Evolutionary conservation across 2,329 filamentous ascomycete species (phyloP).

Genomic region (Cytospora mali): DNA sequence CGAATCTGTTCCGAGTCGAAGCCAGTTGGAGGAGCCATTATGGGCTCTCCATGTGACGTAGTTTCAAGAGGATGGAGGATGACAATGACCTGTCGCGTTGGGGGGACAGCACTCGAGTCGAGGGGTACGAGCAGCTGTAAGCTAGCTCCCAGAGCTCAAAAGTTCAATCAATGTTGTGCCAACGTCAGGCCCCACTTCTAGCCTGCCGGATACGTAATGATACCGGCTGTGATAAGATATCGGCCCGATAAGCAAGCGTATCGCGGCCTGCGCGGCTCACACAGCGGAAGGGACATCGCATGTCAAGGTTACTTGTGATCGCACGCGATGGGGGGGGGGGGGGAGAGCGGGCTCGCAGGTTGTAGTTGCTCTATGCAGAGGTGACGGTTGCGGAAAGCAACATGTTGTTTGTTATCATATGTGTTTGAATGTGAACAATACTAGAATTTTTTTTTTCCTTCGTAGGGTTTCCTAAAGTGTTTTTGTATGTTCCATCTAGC

Average conservation of each 20-base stretch:
- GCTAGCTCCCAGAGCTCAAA: slow-evolving; percentile 17
- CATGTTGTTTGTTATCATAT: too few species aligned
- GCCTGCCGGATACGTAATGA: slow-evolving; percentile 7
- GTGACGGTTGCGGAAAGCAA: too few species aligned
- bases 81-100: not conserved
- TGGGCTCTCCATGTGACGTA: slow-evolving; percentile 52
- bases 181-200: not conserved
- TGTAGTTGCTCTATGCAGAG: too few species aligned
- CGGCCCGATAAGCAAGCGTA: not conserved
- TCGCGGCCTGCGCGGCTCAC: not conserved
- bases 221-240: slow-evolving; percentile 10
- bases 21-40: slow-evolving; percentile 69
- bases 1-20: slow-evolving; percentile 77
- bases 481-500: not conserved
- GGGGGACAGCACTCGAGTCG: not conserved
- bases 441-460: too few species aligned
- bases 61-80: slow-evolving; percentile 1
- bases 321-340: not conserved
- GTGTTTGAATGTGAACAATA: too few species aligned
- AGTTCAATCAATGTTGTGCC: too few species aligned
- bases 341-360: too few species aligned
- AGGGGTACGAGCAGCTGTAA: not conserved
- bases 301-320: not conserved
- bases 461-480: not conserved
- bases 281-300: not conserved